Evolutionary conservation across 176 grass and related monocot genomes (phyloP), one percentile per base, ranked within the genome.

Genomic region (Elymus sibiricus): DNA sequence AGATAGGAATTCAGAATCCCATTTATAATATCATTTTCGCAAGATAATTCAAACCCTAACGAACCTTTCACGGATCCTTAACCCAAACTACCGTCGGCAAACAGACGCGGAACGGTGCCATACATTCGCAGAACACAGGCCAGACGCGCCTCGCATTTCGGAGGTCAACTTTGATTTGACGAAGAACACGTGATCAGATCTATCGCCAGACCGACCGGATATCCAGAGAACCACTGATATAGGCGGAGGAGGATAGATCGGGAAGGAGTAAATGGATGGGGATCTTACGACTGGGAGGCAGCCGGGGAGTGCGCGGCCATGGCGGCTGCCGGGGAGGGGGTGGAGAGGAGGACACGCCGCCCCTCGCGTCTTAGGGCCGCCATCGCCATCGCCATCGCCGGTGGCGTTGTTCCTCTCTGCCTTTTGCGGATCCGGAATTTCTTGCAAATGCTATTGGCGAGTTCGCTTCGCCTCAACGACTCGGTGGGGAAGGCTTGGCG

Each of bases 301-400:
- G 83, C 76, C 64, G 82, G 60, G 49, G 83, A 93, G 39, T 85
- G 91, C 63, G 82, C 85, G 24, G 77, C 85, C 76, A 81, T 76
- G 40, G 87, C 38, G 51, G 78, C 87, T 21, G 80, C 85, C 58
- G 66, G 29, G 19, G 81, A 49, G 7, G 85, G 58, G 16, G 89
- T 77, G 11, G 87, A 70, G 79, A 93, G 81, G 82, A 98, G 87
- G 76, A 87, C 17, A 14, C 89, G 82, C 87, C 88, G 91, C 82
- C 93, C 91, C 87, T 93, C 91, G 63, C 89, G 76, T 85, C 93
- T 76, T 76, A 95, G 21, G 53, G 85, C 90, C 56, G 95, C 87
- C 91, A 94, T 90, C 92, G 92, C 92, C 94, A 95, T 94, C 81
- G 93, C 93, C 95, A 95, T 94, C 81, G 60, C 46, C 74, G 59